phyloP scores from a whole-genome alignment of 371 early-diverging fungal species.

The Apophysomyces ossiformis region DNA sequence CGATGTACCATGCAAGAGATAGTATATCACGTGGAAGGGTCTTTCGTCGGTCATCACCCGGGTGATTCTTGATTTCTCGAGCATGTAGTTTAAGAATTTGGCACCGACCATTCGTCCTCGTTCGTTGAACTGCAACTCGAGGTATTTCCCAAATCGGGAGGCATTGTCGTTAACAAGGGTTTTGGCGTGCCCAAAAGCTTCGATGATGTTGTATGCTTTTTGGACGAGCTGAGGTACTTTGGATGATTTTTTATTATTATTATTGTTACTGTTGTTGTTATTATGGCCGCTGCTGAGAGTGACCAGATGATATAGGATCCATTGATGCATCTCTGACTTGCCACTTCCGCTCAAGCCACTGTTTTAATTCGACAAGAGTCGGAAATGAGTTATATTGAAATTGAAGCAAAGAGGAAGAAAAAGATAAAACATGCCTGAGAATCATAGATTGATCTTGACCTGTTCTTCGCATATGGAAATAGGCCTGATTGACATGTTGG shows the following conservation, averaged over 20 bases:
- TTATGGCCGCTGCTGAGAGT: constrained; percentile 67
- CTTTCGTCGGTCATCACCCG: constrained; percentile 65
- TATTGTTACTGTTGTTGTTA: constrained; percentile 52
- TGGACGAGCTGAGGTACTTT: constrained; percentile 70
- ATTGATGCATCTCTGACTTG: constrained; percentile 73
- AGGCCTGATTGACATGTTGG: constrained; percentile 70
- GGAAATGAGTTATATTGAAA: background rate
- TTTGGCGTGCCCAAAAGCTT: constrained; percentile 85
- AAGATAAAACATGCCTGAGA: constrained; percentile 46
- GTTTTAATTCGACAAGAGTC: background rate
- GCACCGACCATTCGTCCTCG: constrained; percentile 88
- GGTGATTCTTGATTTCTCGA: constrained; percentile 81
- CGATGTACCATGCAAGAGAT: constrained; percentile 61
- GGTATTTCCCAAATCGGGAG: constrained; percentile 86
- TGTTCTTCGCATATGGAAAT: constrained; percentile 80
- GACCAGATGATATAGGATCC: constrained; percentile 67
- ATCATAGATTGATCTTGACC: constrained; percentile 82
- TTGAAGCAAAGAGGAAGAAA: constrained; percentile 33
- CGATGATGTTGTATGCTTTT: constrained; percentile 70
- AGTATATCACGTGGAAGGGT: constrained; percentile 94
- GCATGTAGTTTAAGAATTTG: constrained; percentile 85
- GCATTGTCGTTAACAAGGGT: constrained; percentile 79
- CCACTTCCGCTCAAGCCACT: constrained; percentile 87
- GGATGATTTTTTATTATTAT: constrained; percentile 67
- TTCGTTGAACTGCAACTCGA: constrained; percentile 88